A percentile compares a stretch with the other conserved stretches of the same genome.
These are phyloP conservation scores for Prunus mongolica DNA, from an alignment of 306 rosid species.

Conservation along the genomic window DNA sequence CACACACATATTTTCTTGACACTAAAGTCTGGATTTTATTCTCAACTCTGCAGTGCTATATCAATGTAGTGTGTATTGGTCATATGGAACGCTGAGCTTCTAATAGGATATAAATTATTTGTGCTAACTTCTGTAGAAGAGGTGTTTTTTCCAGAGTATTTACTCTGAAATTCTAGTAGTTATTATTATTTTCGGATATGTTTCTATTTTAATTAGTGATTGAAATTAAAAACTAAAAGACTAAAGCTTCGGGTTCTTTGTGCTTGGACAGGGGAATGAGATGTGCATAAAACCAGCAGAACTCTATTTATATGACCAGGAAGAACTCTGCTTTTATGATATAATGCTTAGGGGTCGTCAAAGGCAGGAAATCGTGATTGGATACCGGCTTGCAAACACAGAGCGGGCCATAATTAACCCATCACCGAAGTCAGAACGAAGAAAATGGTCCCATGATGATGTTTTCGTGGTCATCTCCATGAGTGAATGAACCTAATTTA, in stretches of 20 bases:
- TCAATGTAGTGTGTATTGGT: background rate
- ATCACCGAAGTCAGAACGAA: conserved; percentile 46
- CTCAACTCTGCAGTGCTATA: background rate
- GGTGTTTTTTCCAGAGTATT: background rate
- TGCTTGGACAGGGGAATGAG: conserved; percentile 70
- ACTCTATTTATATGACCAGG: conserved; percentile 86
- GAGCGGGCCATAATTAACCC: conserved; percentile 90
- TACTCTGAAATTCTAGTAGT: background rate
- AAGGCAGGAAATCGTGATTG: conserved; percentile 81
- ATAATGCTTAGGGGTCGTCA: conserved; percentile 83
- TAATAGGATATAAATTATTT: background rate
- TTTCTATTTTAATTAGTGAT: background rate
- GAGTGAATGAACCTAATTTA: conserved; percentile 31
- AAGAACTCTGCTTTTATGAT: conserved; percentile 79
- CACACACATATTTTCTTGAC: background rate
- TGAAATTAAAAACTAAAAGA: background rate
- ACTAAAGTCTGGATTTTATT: background rate
- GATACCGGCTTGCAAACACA: conserved; percentile 59
- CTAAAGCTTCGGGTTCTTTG: background rate
- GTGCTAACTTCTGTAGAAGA: background rate
- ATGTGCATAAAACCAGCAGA: conserved; percentile 92
- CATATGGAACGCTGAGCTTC: background rate
- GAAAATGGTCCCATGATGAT: conserved; percentile 86
- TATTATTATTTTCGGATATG: background rate
- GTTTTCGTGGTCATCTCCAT: conserved; percentile 77